Base-by-base conservation (phyloP, 805 yeast genomes). In the Lipomyces sp. region DNA sequence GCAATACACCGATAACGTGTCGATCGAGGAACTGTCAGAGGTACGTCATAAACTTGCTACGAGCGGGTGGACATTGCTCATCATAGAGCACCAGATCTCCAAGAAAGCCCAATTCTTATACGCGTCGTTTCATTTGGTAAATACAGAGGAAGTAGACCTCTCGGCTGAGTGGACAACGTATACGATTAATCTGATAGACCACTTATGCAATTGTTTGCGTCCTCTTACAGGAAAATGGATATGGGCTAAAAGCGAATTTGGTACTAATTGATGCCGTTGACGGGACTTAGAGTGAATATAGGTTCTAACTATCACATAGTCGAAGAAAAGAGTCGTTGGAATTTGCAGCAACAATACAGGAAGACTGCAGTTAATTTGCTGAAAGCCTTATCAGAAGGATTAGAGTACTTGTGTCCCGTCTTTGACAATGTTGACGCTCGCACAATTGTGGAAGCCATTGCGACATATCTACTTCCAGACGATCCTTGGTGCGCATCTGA, bases 181-280 rank as follows among this genome's bases (percentile, higher is more conserved):
- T 15, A 13, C 64, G 24, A 18, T 29, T 35, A 13, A 57, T n/a
- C 30, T 65, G 48, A 18, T 53, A 7, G 15, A 51, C 35, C 24
- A 13, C n/a, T 30, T 62, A n/a, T 62, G 65, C 39, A 45, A 6
- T 10, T 30, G 29, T n/a, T 56, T 66, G 37, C 37, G 64, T 4
- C 69, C 69, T 6, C 32, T 64, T 5, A 39, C 63, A 3, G 67
- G 58, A 10, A 61, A 51, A 18, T 66, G 69, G 69, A 63, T 66
- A 13, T 39, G 51, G 64, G 10, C 45, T 10, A 59, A 66, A 13
- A 67, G 60, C 32, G 57, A 53, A 8, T 63, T 33, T 53, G 65
- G 68, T 65, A 8, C 59, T 30, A 10, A 6, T 30, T 4, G 2
- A 15, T 29, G 54, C n/a, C 18, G 37, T 37, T 34, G 15, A 24